Conservation (phyloP, 192 early-diverging fungal species). For the Umbelopsis isabellina region DNA sequence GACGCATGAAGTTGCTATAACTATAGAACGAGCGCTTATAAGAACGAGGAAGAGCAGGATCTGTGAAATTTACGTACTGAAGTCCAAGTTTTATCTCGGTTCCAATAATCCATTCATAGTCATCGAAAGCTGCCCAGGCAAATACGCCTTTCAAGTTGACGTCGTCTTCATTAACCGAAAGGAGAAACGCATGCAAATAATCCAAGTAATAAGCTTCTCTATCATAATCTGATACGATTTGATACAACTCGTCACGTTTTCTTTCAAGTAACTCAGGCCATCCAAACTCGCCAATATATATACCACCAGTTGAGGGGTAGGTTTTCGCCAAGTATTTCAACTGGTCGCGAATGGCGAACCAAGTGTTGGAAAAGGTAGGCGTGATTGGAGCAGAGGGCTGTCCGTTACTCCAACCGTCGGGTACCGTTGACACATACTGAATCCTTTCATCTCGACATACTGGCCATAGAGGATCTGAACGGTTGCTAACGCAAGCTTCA, state of each 20-base stretch:
- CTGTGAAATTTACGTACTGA: conserved; percentile 5
- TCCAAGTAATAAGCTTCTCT: conserved; percentile 6
- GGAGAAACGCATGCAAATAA: background rate
- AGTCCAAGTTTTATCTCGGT: background rate
- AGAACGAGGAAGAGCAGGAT: background rate
- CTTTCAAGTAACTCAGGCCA: conserved; percentile 6
- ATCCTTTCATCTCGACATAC: background rate
- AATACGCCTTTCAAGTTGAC: background rate
- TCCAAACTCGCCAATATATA: conserved; percentile 14
- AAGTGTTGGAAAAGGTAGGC: background rate
- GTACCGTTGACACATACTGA: background rate
- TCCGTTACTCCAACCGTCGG: conserved; percentile 2
- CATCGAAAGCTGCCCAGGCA: background rate
- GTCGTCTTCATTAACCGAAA: background rate
- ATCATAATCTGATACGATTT: conserved; percentile 9
- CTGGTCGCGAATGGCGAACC: conserved; percentile 10
- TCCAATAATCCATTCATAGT: background rate
- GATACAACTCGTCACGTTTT: background rate
- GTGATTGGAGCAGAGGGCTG: background rate
- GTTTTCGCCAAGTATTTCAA: background rate
- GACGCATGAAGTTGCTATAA: background rate
- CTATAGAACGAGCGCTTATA: conserved; percentile 2
- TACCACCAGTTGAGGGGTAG: background rate
- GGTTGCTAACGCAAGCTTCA: background rate
- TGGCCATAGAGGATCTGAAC: background rate